phyloP scores from a whole-genome alignment of 495 filamentous ascomycete species.

The Chaetomium cochliodes region DNA sequence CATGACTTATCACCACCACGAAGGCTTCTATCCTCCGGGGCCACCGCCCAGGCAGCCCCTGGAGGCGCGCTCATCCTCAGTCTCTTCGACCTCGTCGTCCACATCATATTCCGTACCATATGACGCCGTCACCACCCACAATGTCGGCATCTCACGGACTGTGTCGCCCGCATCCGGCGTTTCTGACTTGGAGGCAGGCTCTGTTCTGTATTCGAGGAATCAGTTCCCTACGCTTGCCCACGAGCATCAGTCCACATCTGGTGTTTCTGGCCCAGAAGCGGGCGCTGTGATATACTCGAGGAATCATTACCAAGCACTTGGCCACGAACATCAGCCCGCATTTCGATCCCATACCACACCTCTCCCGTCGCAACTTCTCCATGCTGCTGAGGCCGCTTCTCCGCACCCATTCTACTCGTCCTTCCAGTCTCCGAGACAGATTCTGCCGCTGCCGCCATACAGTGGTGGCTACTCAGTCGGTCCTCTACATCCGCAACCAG shows the following conservation, averaged over 20 bases:
- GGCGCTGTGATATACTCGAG: constrained; percentile 5
- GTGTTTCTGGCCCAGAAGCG: background rate
- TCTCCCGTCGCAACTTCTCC: constrained; percentile 27
- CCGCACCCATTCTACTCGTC: constrained; percentile 23
- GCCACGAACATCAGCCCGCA: constrained; percentile 8
- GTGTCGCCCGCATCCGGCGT: constrained; percentile 27
- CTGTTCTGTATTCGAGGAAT: constrained; percentile 10
- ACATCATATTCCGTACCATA: constrained; percentile 18
- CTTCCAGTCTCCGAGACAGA: constrained; percentile 17
- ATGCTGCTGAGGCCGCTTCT: constrained; percentile 18
- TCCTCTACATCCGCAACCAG: constrained; percentile 15
- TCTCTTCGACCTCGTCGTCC: background rate
- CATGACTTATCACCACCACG: background rate
- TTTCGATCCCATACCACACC: constrained; percentile 10
- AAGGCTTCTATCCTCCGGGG: background rate
- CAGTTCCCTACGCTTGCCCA: constrained; percentile 11
- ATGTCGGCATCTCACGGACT: constrained; percentile 22
- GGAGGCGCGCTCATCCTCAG: background rate
- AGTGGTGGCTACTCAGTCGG: constrained; percentile 18
- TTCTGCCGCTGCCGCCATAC: constrained; percentile 17
- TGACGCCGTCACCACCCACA: background rate
- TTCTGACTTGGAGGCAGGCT: constrained; percentile 6
- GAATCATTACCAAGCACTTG: constrained; percentile 5
- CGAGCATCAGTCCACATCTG: background rate
- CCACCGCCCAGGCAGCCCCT: constrained; percentile 1